Conservation (phyloP, 768 basidiomycete genomes). For the Leccinum variicolor region DNA sequence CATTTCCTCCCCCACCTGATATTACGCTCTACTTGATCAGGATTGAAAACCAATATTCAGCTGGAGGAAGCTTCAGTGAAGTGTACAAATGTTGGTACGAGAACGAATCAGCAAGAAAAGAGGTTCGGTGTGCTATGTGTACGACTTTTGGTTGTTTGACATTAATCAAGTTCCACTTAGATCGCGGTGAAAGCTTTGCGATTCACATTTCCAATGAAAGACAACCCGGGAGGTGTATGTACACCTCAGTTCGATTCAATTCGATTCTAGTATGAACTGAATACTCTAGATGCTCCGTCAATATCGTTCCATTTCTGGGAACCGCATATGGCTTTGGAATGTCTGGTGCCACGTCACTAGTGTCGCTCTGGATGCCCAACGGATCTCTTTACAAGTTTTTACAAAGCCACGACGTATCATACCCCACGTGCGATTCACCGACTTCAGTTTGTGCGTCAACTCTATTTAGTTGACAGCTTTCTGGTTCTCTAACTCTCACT, state of each 20-base stretch:
- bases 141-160: too few species aligned
- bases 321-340: neutral
- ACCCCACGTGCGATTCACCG: neutral
- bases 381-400: neutral
- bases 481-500: neutral
- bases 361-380: neutral
- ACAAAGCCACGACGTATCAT: neutral
- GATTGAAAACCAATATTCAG: neutral
- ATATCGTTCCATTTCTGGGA: neutral
- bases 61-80: neutral
- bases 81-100: neutral
- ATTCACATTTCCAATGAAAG: neutral
- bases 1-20: neutral
- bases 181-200: neutral
- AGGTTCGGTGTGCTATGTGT: too few species aligned
- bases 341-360: neutral
- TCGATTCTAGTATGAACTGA: neutral
- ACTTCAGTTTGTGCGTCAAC: neutral
- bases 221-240: neutral
- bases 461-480: neutral
- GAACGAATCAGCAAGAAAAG: neutral
- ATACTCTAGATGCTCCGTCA: neutral
- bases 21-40: neutral
- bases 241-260: neutral
- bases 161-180: neutral